Evolutionary conservation across 1,139 yeast species (phyloP), one percentile per base, ranked within the genome.

Genomic region (Debaryomyces robertsiae): DNA sequence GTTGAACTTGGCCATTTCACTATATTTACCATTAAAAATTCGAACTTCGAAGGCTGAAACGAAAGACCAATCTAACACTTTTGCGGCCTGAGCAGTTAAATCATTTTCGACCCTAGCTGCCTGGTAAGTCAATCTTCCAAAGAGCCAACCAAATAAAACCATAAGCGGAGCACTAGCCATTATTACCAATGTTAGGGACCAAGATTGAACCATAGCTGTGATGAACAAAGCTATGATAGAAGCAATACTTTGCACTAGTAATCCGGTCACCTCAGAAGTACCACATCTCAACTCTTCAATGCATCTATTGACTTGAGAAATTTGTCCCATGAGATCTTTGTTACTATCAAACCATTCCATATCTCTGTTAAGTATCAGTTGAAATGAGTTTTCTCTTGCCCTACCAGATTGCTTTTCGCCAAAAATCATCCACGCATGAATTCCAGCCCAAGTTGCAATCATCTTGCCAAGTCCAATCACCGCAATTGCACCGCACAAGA

Each of bases 141-240:
- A 76, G 2, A 73, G 39, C 40, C 69, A 62, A 0, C 85, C 80
- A 13, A 76, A 48, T 0, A 72, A 11, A 0, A 71, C 70, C 48
- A 93, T 77, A 0, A 89, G 29, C 0, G 98, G 98, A 2, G 88
- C 55, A 6, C 84, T 73, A 1, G 88, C 82, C 46, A 91, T 57
- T 14, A 86, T 77, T 0, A 93, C 78, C 24, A 93, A 60, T 0
- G 98, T 87, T 9, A 93, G 71, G 3, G 85, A 73, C 97, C 98
- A 91, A 0, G 95, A 85, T 46, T 81, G 83, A 45, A 75, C 73
- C 60, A 93, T 75, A 0, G 97, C 83, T 2, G 88, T 79, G 1
- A 77, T 73, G 2, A 86, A 60, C 5, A 87, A 67, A 0, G 87
- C 77, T 4, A 81, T 40, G 0, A 81, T 65, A 0, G 86, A 71